Evolutionary conservation across 768 basidiomycete species (phyloP).

Genomic region (Collybia nuda): DNA sequence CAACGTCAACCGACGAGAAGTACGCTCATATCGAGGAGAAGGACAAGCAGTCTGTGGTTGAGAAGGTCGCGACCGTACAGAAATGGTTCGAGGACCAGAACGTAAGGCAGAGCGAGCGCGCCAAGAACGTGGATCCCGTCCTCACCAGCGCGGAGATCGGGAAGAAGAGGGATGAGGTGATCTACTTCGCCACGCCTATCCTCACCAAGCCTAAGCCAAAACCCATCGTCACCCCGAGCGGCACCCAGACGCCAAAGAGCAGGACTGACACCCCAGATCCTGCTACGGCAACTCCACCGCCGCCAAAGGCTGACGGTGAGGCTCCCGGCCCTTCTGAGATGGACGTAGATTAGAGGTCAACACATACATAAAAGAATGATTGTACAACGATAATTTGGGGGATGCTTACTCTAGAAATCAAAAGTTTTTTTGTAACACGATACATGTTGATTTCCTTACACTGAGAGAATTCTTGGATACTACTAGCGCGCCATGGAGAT

Average conservation of each 20-base stretch:
- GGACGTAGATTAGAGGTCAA: slow-evolving; percentile 73
- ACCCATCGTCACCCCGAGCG: slow-evolving; percentile 56
- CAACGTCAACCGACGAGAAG: slow-evolving; percentile 82
- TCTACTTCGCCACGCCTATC: slow-evolving; percentile 88
- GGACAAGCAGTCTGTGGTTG: slow-evolving; percentile 83
- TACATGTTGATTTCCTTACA: too few species aligned
- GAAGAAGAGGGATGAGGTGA: slow-evolving; percentile 92
- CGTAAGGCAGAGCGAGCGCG: slow-evolving; percentile 80
- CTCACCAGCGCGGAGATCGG: slow-evolving; percentile 78
- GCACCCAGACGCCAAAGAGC: slow-evolving; percentile 73
- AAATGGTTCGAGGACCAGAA: slow-evolving; percentile 97
- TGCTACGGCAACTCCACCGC: slow-evolving; percentile 31
- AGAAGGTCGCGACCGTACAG: slow-evolving; percentile 85
- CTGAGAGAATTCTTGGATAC: too few species aligned
- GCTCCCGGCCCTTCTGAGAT: slow-evolving; percentile 67
- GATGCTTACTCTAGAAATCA: slow-evolving; percentile 17
- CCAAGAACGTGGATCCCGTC: slow-evolving; percentile 88
- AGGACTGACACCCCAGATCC: slow-evolving; percentile 58
- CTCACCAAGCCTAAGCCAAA: slow-evolving; percentile 92
- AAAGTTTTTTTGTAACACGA: slow-evolving; percentile 9
- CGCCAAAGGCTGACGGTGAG: slow-evolving; percentile 30
- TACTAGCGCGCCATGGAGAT: too few species aligned
- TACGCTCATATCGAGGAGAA: slow-evolving; percentile 88
- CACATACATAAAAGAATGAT: not conserved
- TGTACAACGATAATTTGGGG: slow-evolving; percentile 16